Evolutionary conservation across 2,329 filamentous ascomycete genomes (phyloP).

Genomic region (Pseudogymnoascus destructans): DNA sequence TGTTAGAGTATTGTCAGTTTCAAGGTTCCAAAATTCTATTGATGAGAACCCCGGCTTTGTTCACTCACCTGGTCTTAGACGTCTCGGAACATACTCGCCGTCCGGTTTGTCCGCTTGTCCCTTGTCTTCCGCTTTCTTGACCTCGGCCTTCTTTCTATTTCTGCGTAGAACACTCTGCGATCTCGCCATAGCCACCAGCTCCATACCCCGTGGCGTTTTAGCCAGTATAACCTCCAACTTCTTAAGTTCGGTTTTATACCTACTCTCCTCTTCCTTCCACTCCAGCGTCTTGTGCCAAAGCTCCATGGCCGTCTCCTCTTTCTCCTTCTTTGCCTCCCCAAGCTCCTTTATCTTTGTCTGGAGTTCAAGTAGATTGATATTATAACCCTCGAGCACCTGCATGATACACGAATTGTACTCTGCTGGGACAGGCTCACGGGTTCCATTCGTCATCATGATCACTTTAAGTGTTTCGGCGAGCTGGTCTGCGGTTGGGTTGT

Average conservation of each 20-base stretch:
- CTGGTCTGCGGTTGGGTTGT: conserved; percentile 23
- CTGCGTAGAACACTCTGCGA: conserved; percentile 22
- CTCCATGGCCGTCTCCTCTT: conserved; percentile 17
- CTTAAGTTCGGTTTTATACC: conserved; percentile 24
- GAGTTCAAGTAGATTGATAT: conserved; percentile 17
- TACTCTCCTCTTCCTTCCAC: conserved; percentile 22
- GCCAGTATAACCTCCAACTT: conserved; percentile 24
- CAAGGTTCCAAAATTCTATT: neutral
- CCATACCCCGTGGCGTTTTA: conserved; percentile 22
- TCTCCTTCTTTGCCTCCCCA: conserved; percentile 18
- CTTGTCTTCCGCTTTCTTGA: neutral
- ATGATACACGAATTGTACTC: conserved; percentile 24
- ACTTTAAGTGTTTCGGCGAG: conserved; percentile 25
- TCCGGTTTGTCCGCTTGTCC: neutral
- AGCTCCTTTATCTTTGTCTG: conserved; percentile 17
- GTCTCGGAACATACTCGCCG: neutral
- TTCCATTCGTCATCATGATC: conserved; percentile 24
- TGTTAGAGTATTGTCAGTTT: neutral
- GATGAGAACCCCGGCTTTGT: neutral
- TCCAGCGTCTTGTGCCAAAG: conserved; percentile 15
- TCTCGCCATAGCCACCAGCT: conserved; percentile 22
- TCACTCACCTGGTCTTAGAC: neutral
- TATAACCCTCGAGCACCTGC: conserved; percentile 24
- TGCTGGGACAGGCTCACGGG: conserved; percentile 18
- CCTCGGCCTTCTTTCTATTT: neutral